Conservation (phyloP, 2,329 filamentous ascomycete species). For the Colletotrichum sp. region DNA sequence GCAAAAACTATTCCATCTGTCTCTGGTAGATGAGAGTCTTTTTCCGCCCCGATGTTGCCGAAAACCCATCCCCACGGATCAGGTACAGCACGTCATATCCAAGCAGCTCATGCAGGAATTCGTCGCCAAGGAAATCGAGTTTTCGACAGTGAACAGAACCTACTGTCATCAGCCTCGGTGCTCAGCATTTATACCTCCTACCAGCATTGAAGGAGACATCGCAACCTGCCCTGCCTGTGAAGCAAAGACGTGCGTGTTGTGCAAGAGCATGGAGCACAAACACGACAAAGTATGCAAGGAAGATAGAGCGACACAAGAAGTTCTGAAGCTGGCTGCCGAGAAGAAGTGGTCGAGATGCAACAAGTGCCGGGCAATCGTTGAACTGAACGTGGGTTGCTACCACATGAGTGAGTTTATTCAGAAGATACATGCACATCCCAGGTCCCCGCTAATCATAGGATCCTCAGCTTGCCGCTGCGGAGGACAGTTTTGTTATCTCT, state of each 20-base stretch:
- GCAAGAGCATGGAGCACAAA: background rate
- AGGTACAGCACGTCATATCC: background rate
- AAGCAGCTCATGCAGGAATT: background rate
- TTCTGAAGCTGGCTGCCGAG: background rate
- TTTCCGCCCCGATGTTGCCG: background rate
- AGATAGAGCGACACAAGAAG: background rate
- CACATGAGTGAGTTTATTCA: background rate
- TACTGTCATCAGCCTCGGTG: background rate
- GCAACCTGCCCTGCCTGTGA: background rate
- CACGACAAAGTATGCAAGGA: background rate
- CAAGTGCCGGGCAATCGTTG: background rate
- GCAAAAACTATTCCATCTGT: background rate
- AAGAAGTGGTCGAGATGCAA: background rate
- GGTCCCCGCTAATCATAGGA: too few relatives aligned
- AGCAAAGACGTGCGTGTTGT: background rate
- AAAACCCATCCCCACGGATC: background rate
- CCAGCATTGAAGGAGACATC: background rate
- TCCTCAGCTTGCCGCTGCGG: background rate
- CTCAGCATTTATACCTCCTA: background rate
- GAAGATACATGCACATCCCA: too few relatives aligned
- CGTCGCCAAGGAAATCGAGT: accelerated
- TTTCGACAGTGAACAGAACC: background rate
- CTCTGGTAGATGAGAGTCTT: background rate
- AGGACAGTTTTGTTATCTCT: background rate
- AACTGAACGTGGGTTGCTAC: background rate